Evolutionary conservation across 345 rosid genomes (phyloP).

Genomic region (Syzygium aqueum): DNA sequence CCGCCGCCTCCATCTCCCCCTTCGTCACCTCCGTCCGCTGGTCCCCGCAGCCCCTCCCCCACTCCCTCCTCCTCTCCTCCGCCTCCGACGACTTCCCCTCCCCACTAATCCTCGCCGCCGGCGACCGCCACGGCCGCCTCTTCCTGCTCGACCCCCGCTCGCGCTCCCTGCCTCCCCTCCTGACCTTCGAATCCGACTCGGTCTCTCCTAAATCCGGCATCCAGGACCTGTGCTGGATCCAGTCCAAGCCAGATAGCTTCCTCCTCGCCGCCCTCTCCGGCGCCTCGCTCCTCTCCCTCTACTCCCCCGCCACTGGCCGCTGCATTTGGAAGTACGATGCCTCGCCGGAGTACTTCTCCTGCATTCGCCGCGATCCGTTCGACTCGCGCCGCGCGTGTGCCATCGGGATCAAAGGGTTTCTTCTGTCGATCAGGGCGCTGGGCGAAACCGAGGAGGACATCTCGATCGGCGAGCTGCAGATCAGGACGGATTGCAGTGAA

Average conservation of each 20-base stretch:
- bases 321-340: conserved; percentile 83
- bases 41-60: conserved; percentile 70
- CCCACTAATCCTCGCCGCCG: conserved; percentile 75
- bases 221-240: conserved; percentile 88
- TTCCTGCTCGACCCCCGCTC: conserved; percentile 72
- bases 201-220: conserved; percentile 51
- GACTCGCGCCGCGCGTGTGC: conserved; percentile 81
- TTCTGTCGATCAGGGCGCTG: conserved; percentile 58
- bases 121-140: conserved; percentile 92
- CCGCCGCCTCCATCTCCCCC: conserved; percentile 42
- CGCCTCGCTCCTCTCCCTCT: conserved; percentile 57
- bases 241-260: conserved; percentile 39
- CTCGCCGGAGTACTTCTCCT: conserved; percentile 65
- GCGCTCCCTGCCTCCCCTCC: conserved; percentile 38
- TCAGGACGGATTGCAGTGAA: conserved; percentile 56
- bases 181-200: conserved; percentile 58
- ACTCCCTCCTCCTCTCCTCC: conserved; percentile 51
- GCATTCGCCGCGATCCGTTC: conserved; percentile 80
- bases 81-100: conserved; percentile 73
- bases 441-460: conserved; percentile 67
- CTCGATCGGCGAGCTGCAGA: conserved; percentile 47
- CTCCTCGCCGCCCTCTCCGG: conserved; percentile 68
- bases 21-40: conserved; percentile 85
- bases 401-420: conserved; percentile 65
- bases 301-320: conserved; percentile 24